phyloP scores from a whole-genome alignment of 345 rosid species.

The Aurinia saxatilis region DNA sequence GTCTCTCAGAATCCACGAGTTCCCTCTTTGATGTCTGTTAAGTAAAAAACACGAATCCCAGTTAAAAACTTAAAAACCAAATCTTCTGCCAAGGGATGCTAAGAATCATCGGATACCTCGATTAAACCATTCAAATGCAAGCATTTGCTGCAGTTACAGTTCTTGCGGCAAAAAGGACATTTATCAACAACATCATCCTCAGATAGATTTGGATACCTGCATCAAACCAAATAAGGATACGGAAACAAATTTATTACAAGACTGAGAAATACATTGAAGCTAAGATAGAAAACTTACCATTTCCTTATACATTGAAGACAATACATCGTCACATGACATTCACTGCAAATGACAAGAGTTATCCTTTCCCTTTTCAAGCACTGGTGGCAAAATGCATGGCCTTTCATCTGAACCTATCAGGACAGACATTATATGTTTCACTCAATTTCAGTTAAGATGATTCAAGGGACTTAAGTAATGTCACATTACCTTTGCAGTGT shows the following conservation, averaged over 20 bases:
- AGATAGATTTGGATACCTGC: constrained; percentile 66
- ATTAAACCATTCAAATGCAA: constrained; percentile 56
- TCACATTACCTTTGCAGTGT: constrained; percentile 4
- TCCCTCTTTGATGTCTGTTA: constrained; percentile 52
- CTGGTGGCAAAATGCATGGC: constrained; percentile 53
- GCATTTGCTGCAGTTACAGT: constrained; percentile 80
- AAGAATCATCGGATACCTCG: constrained; percentile 34
- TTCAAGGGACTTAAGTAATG: background rate
- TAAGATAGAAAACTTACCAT: constrained; percentile 41
- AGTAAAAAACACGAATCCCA: constrained; percentile 1
- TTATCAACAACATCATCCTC: constrained; percentile 41
- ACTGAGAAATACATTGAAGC: background rate
- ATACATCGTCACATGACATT: constrained; percentile 38
- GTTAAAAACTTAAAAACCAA: background rate
- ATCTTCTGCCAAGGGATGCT: background rate
- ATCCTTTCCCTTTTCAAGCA: constrained; percentile 53
- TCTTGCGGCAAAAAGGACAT: constrained; percentile 72
- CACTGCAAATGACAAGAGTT: constrained; percentile 46
- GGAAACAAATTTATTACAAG: background rate
- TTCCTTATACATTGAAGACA: constrained; percentile 51
- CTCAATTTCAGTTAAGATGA: background rate
- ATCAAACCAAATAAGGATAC: background rate
- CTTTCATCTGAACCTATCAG: constrained; percentile 26
- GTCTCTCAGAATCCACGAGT: constrained; percentile 37
- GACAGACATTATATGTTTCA: constrained; percentile 9